Evolutionary conservation across 129 eudicot genomes (phyloP).

Genomic region (Flaveria bidentis): DNA sequence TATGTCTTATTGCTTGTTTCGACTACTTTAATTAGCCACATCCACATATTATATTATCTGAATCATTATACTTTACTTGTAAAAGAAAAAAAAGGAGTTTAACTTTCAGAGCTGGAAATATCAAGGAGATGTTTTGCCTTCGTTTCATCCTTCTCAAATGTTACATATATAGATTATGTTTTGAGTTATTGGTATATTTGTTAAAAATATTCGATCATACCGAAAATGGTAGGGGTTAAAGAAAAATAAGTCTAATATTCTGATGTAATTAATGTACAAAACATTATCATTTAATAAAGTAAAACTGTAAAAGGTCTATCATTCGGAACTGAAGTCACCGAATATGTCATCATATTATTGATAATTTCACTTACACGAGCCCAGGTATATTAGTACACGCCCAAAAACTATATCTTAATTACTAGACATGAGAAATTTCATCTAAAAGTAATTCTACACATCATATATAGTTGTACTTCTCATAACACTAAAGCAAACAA

Average conservation of each 20-base stretch:
- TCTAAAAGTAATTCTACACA: slow-evolving; percentile 28
- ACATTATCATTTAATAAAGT: not conserved
- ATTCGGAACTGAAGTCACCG: not conserved
- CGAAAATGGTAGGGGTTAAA: not conserved
- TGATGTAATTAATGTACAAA: not conserved
- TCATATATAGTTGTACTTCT: slow-evolving; percentile 7
- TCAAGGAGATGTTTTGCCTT: too few species aligned
- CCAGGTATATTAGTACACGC: slow-evolving; percentile 24
- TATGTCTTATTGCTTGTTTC: too few species aligned
- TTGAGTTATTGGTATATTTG: not conserved
- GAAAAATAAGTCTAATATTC: not conserved
- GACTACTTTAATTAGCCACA: too few species aligned
- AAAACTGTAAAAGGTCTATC: not conserved
- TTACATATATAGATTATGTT: too few species aligned
- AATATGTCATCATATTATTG: slow-evolving; percentile 29
- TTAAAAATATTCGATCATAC: not conserved
- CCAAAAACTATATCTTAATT: slow-evolving; percentile 30
- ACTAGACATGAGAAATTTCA: slow-evolving; percentile 33
- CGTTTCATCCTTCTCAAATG: too few species aligned
- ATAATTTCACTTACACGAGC: slow-evolving; percentile 20
- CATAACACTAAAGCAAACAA: slow-evolving; percentile 17
- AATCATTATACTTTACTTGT: too few species aligned
- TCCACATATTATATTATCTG: too few species aligned
- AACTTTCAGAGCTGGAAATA: too few species aligned
- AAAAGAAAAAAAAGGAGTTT: too few species aligned